A percentile compares a stretch with the other conserved stretches of the same genome.
These are phyloP conservation scores for Wickerhamiella hasegawae DNA, from an alignment of 805 yeast species.

Conservation along the genomic window DNA sequence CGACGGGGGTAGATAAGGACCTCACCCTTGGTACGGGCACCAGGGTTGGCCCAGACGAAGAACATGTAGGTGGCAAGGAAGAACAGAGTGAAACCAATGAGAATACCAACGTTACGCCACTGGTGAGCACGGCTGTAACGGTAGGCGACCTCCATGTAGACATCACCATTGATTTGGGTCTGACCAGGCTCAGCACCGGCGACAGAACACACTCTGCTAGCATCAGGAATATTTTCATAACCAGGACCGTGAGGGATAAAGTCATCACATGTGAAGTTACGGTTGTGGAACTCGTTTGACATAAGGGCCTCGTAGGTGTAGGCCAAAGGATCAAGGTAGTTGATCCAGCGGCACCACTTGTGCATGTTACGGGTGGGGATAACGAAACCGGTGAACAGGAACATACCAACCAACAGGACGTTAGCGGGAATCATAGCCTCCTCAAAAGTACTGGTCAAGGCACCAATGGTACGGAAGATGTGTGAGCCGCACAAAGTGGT, in stretches of 20 bases:
- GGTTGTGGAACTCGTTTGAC: conserved; percentile 46
- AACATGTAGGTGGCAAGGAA: conserved; percentile 9
- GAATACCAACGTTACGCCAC: conserved; percentile 65
- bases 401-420: conserved; percentile 31
- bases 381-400: conserved; percentile 47
- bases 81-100: conserved; percentile 32
- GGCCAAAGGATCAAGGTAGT: conserved; percentile 39
- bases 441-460: conserved; percentile 32
- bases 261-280: conserved; percentile 36
- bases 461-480: conserved; percentile 38
- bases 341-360: conserved; percentile 59
- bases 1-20: background rate
- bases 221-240: conserved; percentile 26
- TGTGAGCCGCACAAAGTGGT: conserved; percentile 33
- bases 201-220: conserved; percentile 38
- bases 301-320: conserved; percentile 40
- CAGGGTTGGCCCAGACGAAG: conserved; percentile 6
- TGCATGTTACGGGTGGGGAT: conserved; percentile 46
- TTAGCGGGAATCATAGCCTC: conserved; percentile 49
- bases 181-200: conserved; percentile 46
- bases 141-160: conserved; percentile 32
- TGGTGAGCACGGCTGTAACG: conserved; percentile 36
- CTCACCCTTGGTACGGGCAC: conserved; percentile 4
- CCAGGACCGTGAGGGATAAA: conserved; percentile 46
- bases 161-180: conserved; percentile 37